Evolutionary conservation across 2,329 filamentous ascomycete genomes (phyloP).

Genomic region (Botrytis byssoidea): DNA sequence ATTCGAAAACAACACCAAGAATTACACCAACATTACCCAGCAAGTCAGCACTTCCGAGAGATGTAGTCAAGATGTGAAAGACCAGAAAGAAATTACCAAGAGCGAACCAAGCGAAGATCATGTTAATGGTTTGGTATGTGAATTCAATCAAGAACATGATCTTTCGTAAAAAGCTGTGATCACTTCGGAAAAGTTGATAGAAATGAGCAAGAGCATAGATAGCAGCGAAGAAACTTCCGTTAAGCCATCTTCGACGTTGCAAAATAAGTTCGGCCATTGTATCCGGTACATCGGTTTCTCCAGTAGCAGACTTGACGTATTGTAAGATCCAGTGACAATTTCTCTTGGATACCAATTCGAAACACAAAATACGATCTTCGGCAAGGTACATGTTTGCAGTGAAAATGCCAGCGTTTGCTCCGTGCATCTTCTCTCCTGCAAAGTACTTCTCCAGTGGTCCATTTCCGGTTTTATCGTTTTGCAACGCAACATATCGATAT

Average conservation of each 20-base stretch:
- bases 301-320: constrained; percentile 93
- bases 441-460: constrained; percentile 97
- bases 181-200: constrained; percentile 86
- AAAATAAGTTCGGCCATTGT: constrained; percentile 95
- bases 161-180: constrained; percentile 87
- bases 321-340: constrained; percentile 96
- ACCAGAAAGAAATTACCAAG: constrained; percentile 98
- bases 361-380: constrained; percentile 86
- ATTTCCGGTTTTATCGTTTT: constrained; percentile 94
- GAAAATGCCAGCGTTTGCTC: constrained; percentile 93
- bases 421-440: constrained; percentile 96
- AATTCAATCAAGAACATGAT: constrained; percentile 92
- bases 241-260: constrained; percentile 93
- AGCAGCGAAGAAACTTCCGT: constrained; percentile 97
- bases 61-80: constrained; percentile 96
- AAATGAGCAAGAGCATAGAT: constrained; percentile 97
- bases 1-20: constrained; percentile 88
- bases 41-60: constrained; percentile 66
- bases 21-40: constrained; percentile 76
- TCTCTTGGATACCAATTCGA: constrained; percentile 93
- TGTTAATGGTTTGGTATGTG: constrained; percentile 86
- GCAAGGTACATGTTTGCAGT: constrained; percentile 96
- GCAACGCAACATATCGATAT: constrained; percentile 91
- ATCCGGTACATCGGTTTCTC: constrained; percentile 97
- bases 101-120: constrained; percentile 98